Percentiles rank a stretch among this genome's conserved stretches.
Evolutionary conservation across 192 early-diverging fungal genomes (phyloP).

Genomic region (Geranomyces variabilis): DNA sequence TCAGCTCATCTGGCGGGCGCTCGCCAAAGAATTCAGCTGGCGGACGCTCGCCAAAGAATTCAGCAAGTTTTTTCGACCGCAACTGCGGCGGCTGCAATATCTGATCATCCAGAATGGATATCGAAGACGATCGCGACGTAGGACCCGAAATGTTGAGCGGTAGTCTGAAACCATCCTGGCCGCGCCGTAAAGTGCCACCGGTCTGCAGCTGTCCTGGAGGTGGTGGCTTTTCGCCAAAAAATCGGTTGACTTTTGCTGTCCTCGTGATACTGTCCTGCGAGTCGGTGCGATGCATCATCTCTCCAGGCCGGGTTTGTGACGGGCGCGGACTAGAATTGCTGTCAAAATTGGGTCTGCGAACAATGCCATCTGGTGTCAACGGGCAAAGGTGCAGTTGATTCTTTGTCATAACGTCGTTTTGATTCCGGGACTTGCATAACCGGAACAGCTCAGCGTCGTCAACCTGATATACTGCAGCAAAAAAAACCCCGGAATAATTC

Average conservation of each 20-base stretch:
- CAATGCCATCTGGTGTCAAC: slow-evolving; percentile 6
- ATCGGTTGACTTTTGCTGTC: slow-evolving; percentile 18
- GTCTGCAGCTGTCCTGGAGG: slow-evolving; percentile 1
- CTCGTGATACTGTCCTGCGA: slow-evolving; percentile 15
- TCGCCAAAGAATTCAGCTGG: slow-evolving; percentile 86
- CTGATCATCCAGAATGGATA: no score
- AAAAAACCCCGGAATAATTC: not conserved
- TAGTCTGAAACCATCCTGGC: not conserved
- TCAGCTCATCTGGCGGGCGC: slow-evolving; percentile 90
- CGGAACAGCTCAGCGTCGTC: slow-evolving; percentile 76
- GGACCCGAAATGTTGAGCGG: not conserved
- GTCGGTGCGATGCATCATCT: slow-evolving; percentile 1
- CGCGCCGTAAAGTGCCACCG: not conserved
- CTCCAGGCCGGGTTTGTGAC: slow-evolving; percentile 2
- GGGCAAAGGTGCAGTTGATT: not conserved
- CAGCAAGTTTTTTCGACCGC: slow-evolving; percentile 46
- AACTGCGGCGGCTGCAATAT: not conserved
- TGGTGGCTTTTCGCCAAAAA: slow-evolving; percentile 19
- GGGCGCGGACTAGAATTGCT: not conserved
- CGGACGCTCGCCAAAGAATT: slow-evolving; percentile 94
- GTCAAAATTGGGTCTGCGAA: not conserved
- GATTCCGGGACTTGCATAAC: slow-evolving; percentile 60
- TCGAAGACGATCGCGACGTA: no score
- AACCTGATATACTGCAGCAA: slow-evolving; percentile 15
- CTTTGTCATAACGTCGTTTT: not conserved